Percentiles rank a stretch among this genome's conserved stretches.
Conservation (phyloP, 495 filamentous ascomycete genomes). For the Lasiosphaeria hispida region DNA sequence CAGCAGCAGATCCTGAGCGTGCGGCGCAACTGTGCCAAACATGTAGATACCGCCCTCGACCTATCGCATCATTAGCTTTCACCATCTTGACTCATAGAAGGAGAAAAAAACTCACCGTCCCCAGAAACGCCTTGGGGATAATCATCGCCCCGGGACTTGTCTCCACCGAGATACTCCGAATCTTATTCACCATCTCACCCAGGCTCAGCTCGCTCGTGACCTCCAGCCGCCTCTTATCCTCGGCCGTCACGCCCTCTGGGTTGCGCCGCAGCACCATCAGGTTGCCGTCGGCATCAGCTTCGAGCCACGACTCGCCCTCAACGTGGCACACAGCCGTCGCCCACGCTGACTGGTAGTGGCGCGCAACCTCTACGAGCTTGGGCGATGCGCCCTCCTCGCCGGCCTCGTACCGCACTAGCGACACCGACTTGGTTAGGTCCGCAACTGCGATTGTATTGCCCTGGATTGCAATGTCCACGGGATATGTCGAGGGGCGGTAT, state of each 20-base stretch:
- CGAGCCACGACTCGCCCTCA: slow-evolving; percentile 70
- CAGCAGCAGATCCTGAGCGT: slow-evolving; percentile 76
- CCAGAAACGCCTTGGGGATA: slow-evolving; percentile 80
- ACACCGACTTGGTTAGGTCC: slow-evolving; percentile 92
- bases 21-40: slow-evolving; percentile 69
- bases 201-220: slow-evolving; percentile 77
- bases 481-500: slow-evolving; percentile 80
- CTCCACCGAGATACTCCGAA: slow-evolving; percentile 57
- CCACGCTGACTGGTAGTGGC: slow-evolving; percentile 81
- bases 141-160: slow-evolving; percentile 60
- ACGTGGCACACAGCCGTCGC: slow-evolving; percentile 67
- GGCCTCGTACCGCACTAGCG: slow-evolving; percentile 64
- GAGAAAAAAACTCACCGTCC: slow-evolving; percentile 63
- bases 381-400: slow-evolving; percentile 38
- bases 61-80: slow-evolving; percentile 47
- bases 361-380: slow-evolving; percentile 66
- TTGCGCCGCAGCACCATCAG: slow-evolving; percentile 75
- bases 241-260: slow-evolving; percentile 63
- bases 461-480: slow-evolving; percentile 74
- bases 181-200: slow-evolving; percentile 90
- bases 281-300: slow-evolving; percentile 84
- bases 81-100: background rate
- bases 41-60: slow-evolving; percentile 91
- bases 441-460: slow-evolving; percentile 75
- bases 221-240: slow-evolving; percentile 69